Evolutionary conservation across 352 stramenopile genomes (phyloP), one percentile per base, ranked within the genome.

Genomic region (Pelagophyceae sp.): DNA sequence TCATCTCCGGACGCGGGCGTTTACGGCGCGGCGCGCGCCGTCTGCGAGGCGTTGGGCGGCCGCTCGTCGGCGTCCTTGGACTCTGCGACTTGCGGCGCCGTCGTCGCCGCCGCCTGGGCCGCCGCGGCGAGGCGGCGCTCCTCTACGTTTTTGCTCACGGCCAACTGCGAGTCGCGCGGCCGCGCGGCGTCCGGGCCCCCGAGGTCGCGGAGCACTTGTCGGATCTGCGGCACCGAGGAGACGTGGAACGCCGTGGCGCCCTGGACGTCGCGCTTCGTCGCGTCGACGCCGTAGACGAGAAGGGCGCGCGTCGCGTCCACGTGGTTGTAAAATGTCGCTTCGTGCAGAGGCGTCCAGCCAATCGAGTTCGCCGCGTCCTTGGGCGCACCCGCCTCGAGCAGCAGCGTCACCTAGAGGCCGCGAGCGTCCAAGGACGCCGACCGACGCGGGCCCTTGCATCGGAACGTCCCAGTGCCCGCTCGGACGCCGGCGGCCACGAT

Each of bases 341-440:
- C 81, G 72, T 85, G 81, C 5, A 83, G 51, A 11, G 81, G 79
- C 38, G 78, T 81, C 81, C 81, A 85, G 0, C 81, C 81, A 0
- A 84, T 37, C 38, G 61, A 45, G 50, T 85, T 85, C 20, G 61
- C 70, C 37, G 76, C 74, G 38, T 83, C 79, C 70, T 76, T 64
- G 2, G 40, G 40, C 11, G 71, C 40, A 1, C 71, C 71, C 27
- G 45, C 71, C 5, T 82, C 78, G 37, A 82, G 67, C 0, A 82
- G 78, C 23, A 70, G 35, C 37, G 63, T 70, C 38, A 58, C n/a
- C n/a, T n/a, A n/a, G n/a, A n/a, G n/a, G n/a, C n/a, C n/a, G n/a
- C n/a, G n/a, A n/a, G n/a, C n/a, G n/a, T n/a, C n/a, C n/a, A n/a
- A n/a, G n/a, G n/a, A n/a, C n/a, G n/a, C n/a, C n/a, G n/a, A n/a